Evolutionary conservation across 306 rosid genomes (phyloP).

Genomic region (Medicago truncatula): DNA sequence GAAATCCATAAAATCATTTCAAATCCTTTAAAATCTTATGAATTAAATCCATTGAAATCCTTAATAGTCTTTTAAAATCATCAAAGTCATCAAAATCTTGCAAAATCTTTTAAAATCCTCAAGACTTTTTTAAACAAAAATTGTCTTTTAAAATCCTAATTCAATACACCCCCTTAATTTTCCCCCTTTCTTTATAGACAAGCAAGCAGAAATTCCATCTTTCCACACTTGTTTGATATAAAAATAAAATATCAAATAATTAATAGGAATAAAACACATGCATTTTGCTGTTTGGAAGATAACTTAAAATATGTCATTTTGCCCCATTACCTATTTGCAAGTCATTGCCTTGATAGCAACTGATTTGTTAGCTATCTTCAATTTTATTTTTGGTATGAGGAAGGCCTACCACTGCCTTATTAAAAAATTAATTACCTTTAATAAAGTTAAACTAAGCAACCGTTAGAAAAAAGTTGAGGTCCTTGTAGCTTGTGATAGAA

Average conservation of each 20-base stretch:
- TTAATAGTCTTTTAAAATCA: too few species aligned
- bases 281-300: not conserved
- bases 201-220: not conserved
- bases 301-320: not conserved
- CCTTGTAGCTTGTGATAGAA: slow-evolving; percentile 9
- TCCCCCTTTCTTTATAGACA: too few species aligned
- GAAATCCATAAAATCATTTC: too few species aligned
- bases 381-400: not conserved
- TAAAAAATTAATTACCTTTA: not conserved
- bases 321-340: not conserved
- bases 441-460: not conserved
- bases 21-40: too few species aligned
- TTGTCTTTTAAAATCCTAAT: too few species aligned
- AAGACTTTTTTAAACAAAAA: too few species aligned
- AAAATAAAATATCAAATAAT: not conserved
- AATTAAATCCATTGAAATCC: too few species aligned
- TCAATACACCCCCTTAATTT: too few species aligned
- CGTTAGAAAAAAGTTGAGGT: slow-evolving; percentile 11
- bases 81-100: too few species aligned
- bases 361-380: not conserved
- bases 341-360: not conserved
- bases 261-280: not conserved
- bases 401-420: not conserved
- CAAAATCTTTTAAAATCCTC: too few species aligned
- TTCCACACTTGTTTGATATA: not conserved